These are phyloP conservation scores for Murraya paniculata DNA, from an alignment of 345 rosid genomes.

Conservation along the genomic window DNA sequence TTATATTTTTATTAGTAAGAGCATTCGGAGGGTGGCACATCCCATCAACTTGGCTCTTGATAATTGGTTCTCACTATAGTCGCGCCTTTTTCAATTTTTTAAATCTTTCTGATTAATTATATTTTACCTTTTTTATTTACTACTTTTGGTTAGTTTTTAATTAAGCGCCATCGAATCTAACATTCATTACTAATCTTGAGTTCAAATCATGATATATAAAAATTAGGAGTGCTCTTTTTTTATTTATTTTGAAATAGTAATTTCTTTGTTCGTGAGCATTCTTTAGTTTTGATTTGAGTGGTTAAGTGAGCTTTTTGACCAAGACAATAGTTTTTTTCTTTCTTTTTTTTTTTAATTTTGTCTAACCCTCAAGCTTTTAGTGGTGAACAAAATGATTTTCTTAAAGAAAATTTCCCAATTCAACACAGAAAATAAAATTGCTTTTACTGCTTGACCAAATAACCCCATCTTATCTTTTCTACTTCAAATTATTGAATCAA, in stretches of 20 bases:
- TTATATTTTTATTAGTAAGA: background rate
- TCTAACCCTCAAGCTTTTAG: background rate
- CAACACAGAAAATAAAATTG: background rate
- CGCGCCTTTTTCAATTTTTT: background rate
- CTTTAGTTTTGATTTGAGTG: background rate
- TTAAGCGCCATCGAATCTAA: too few species aligned
- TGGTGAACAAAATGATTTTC: conserved; percentile 11
- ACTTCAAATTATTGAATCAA: background rate
- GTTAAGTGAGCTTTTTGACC: background rate
- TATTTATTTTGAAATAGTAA: background rate
- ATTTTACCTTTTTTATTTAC: background rate
- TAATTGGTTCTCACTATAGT: conserved; percentile 2
- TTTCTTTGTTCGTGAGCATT: background rate
- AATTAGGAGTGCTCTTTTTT: too few species aligned
- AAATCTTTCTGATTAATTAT: background rate
- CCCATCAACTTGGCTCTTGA: conserved; percentile 14
- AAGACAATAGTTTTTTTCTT: background rate
- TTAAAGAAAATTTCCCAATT: background rate
- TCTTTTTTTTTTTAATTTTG: background rate
- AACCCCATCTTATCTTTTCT: background rate
- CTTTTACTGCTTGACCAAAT: background rate
- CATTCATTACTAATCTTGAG: too few species aligned
- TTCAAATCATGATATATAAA: too few species aligned
- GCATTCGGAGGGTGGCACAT: conserved; percentile 21
- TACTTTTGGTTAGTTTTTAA: too few species aligned